phyloP scores from a whole-genome alignment of 2,329 filamentous ascomycete genomes.

The Monosporascus ibericus region DNA sequence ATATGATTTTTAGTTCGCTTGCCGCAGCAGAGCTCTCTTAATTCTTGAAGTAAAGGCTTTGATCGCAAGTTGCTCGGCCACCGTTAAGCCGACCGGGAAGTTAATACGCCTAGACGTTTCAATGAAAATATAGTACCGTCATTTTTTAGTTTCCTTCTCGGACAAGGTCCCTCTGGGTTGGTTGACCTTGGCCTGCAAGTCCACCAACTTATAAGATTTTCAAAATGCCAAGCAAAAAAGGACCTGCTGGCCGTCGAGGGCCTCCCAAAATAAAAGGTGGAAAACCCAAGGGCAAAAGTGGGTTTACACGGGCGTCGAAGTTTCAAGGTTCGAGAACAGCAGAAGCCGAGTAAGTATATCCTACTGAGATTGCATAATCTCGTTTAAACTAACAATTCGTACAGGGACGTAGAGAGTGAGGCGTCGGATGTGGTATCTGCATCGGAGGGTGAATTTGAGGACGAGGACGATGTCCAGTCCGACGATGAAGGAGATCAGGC shows the following conservation, averaged over 20 bases:
- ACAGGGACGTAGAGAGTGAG: constrained; percentile 26
- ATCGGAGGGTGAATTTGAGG: constrained; percentile 35
- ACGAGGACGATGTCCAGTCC: constrained; percentile 39
- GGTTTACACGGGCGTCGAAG: neutral
- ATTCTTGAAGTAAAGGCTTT: too few relatives aligned
- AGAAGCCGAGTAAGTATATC: neutral
- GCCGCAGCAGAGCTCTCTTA: too few relatives aligned
- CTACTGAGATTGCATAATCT: neutral
- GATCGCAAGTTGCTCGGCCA: too few relatives aligned
- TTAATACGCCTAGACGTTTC: too few relatives aligned
- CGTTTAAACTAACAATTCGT: constrained; percentile 4
- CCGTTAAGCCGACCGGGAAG: too few relatives aligned
- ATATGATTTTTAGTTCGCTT: neutral
- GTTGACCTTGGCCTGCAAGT: neutral
- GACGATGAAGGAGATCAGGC: constrained; percentile 32
- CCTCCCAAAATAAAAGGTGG: neutral
- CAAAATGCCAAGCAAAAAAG: constrained; percentile 1
- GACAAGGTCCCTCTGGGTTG: neutral
- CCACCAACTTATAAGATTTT: neutral
- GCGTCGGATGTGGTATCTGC: constrained; percentile 30
- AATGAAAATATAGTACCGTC: neutral
- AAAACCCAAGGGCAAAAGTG: neutral
- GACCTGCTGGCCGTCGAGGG: neutral
- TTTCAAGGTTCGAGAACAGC: neutral
- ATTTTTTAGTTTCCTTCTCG: neutral